A percentile compares a stretch with the other conserved stretches of the same genome.
Conservation (phyloP, 108 stramenopile genomes). For the Schizochytrium sp. region DNA sequence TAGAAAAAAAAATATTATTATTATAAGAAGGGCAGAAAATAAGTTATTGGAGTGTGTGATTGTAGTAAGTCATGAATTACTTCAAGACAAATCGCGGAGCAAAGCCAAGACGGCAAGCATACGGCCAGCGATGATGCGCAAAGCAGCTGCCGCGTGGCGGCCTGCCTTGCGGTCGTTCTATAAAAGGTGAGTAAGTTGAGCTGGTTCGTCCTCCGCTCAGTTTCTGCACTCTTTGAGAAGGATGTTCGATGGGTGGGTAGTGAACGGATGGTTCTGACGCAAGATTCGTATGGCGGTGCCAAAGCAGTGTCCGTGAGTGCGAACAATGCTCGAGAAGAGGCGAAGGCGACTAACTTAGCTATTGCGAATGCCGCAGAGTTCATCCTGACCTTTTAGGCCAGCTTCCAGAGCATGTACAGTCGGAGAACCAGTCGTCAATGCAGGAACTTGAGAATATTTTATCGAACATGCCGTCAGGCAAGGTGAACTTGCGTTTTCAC, state of each 20-base stretch:
- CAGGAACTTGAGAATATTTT: constrained; percentile 8
- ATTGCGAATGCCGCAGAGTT: not conserved
- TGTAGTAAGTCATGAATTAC: too few relatives aligned
- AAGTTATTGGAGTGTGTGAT: too few relatives aligned
- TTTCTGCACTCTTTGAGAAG: too few relatives aligned
- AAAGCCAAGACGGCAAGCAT: not conserved
- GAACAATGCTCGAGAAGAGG: too few relatives aligned
- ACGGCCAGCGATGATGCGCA: not conserved
- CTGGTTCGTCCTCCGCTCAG: too few relatives aligned
- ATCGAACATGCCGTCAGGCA: not conserved
- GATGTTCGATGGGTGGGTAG: too few relatives aligned
- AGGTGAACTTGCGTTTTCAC: not conserved
- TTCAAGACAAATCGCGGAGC: not conserved
- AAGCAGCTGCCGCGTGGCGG: constrained; percentile 7
- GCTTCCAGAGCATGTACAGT: not conserved
- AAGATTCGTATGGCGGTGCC: too few relatives aligned
- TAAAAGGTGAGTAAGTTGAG: not conserved
- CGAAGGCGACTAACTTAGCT: too few relatives aligned
- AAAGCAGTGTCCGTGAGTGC: too few relatives aligned
- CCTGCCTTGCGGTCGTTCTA: constrained; percentile 32
- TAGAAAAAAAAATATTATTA: too few relatives aligned
- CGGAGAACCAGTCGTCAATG: constrained; percentile 48
- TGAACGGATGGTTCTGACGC: too few relatives aligned
- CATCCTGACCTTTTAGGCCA: constrained; percentile 5
- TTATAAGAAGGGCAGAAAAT: too few relatives aligned